phyloP scores from a whole-genome alignment of 768 basidiomycete species.

The Mrakia hoshinonis region DNA sequence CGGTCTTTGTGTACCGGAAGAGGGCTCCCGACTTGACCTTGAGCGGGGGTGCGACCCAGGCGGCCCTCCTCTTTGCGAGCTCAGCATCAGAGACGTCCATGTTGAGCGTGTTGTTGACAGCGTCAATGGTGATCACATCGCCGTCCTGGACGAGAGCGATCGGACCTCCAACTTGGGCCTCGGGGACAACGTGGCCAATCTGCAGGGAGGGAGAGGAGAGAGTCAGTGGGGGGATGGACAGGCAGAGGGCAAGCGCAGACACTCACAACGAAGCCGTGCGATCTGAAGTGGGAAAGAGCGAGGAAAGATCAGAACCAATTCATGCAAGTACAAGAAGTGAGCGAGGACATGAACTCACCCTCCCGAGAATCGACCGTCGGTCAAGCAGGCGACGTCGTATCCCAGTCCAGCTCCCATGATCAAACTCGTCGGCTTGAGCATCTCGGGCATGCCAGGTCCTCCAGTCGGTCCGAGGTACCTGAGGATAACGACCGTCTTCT shows the following conservation, averaged over 20 bases:
- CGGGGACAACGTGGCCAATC: constrained; percentile 87
- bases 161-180: constrained; percentile 87
- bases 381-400: constrained; percentile 88
- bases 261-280: constrained; percentile 68
- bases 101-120: constrained; percentile 73
- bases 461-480: constrained; percentile 95
- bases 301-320: constrained; percentile 29
- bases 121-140: constrained; percentile 78
- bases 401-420: constrained; percentile 99
- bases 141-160: constrained; percentile 85
- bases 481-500: constrained; percentile 92
- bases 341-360: constrained; percentile 54
- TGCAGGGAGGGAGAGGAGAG: neutral
- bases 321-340: constrained; percentile 14
- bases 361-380: constrained; percentile 96
- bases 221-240: neutral
- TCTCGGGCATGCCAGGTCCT: constrained; percentile 98
- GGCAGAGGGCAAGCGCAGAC: neutral
- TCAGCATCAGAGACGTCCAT: constrained; percentile 66
- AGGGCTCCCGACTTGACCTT: constrained; percentile 56
- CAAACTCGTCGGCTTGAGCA: constrained; percentile 89
- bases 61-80: constrained; percentile 58
- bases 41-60: constrained; percentile 76
- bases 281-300: constrained; percentile 46
- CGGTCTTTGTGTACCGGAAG: constrained; percentile 71